Conservation (phyloP, 164 flowering plant species). For the Kalanchoe fedtschenkoi region DNA sequence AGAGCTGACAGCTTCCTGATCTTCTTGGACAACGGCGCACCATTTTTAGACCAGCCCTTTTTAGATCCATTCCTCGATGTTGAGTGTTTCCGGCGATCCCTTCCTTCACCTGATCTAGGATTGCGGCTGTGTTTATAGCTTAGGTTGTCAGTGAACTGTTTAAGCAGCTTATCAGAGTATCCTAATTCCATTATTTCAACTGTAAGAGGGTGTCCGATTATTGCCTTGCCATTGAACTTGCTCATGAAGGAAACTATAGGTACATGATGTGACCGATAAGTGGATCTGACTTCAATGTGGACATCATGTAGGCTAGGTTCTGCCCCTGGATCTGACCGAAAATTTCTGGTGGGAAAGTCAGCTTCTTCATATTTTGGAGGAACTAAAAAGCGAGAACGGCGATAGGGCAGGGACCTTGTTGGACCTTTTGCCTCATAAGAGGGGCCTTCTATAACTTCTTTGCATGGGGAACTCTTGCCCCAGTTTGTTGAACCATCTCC, state of each 20-base stretch:
- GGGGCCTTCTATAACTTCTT: constrained; percentile 12
- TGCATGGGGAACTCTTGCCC: constrained; percentile 16
- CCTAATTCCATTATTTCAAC: constrained; percentile 54
- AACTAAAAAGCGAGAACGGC: constrained; percentile 35
- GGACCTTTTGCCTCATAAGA: constrained; percentile 13
- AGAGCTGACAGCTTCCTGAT: constrained; percentile 63
- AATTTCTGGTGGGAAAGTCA: constrained; percentile 20
- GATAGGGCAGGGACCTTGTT: constrained; percentile 34
- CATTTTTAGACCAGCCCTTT: constrained; percentile 24
- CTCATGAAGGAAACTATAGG: constrained; percentile 84
- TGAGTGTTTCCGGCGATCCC: constrained; percentile 11
- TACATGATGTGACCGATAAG: constrained; percentile 45
- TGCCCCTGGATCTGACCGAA: constrained; percentile 10
- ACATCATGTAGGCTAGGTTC: constrained; percentile 44
- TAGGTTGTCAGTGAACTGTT: constrained; percentile 11
- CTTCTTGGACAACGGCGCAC: constrained; percentile 42
- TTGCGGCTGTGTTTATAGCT: neutral
- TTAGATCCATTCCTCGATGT: constrained; percentile 12
- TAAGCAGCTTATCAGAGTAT: constrained; percentile 24
- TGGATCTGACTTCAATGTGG: constrained; percentile 45
- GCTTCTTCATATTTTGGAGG: constrained; percentile 29
- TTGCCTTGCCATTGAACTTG: constrained; percentile 63
- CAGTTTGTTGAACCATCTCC: constrained; percentile 19
- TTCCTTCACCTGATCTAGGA: constrained; percentile 15
- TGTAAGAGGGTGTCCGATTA: constrained; percentile 69